Percentiles rank a stretch among this genome's conserved stretches.
Evolutionary conservation across 306 rosid genomes (phyloP).

Genomic region (Cucurbita maxima): DNA sequence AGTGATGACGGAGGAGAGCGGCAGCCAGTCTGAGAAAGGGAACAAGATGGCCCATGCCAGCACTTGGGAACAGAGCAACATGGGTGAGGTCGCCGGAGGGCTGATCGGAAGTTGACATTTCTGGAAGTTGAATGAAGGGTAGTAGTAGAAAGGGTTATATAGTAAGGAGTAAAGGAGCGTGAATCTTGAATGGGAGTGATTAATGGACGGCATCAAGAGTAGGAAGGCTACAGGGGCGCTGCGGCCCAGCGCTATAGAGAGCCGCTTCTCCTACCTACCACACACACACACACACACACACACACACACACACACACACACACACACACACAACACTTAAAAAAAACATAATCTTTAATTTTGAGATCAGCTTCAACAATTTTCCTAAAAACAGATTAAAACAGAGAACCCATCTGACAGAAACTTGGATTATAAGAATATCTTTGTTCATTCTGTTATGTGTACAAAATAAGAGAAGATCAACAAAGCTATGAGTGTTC

Average conservation of each 20-base stretch:
- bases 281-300: background rate
- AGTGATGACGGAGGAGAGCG: constrained; percentile 13
- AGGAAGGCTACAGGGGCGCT: background rate
- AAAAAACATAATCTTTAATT: no score
- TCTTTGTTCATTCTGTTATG: no score
- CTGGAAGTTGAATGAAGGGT: background rate
- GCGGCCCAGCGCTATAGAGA: background rate
- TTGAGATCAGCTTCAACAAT: no score
- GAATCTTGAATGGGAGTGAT: background rate
- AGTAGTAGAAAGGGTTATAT: background rate
- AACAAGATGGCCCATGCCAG: constrained; percentile 48
- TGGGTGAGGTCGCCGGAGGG: constrained; percentile 11
- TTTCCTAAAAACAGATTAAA: background rate
- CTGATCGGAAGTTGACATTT: background rate
- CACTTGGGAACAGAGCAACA: constrained; percentile 35
- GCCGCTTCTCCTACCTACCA: background rate
- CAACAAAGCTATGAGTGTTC: constrained; percentile 2
- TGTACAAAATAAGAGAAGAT: background rate
- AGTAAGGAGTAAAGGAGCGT: background rate
- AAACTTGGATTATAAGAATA: background rate
- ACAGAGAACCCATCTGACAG: background rate
- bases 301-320: no score
- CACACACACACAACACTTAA: no score
- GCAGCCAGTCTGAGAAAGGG: constrained; percentile 34
- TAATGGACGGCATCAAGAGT: background rate